Evolutionary conservation across 805 yeast species (phyloP), one percentile per base, ranked within the genome.

Genomic region (Komagataella pastoris): DNA sequence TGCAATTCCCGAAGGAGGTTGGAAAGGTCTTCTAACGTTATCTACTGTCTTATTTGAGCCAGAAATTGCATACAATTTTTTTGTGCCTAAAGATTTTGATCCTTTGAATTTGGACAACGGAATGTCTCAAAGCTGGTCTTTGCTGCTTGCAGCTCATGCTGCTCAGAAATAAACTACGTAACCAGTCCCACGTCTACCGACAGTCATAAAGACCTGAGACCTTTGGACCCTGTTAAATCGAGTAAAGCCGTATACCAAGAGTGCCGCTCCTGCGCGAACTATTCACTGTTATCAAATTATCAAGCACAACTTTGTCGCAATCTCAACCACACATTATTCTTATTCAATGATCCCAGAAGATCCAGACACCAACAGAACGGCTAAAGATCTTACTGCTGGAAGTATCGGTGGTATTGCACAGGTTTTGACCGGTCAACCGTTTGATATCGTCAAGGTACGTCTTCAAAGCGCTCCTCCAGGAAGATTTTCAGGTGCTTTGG

Each of bases 371-470:
- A 58, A 57, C 51, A 63, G 79, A 47, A 88, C 88, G 8, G 56
- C 74, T 36, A 88, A 88, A 60, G 97, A 90, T 65, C 76, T 89
- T 49, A 68, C 86, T 51, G 95, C 95, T 3, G 99, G 99, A 18
- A 91, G 97, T 17, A 75, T 84, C 58, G 98, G 98, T 53, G 99
- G 99, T 51, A 80, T 93, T 24, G 91, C 97, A 6, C 99, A 93
- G 68, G 98, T 93, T 6, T 70, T 93, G 40, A 86, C 85, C 12
- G 99, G 99, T 21, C 98, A 93, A 67, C 97, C 98, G 6, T 91
- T 91, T 61, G 98, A 90, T 65, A 87, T 96, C 7, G 87, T 93
- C 47, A 91, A 91, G 68, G 98, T 93, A 18, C 75, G 99, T 50
- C 73, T 93, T 49, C 98, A 93, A 63, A 83, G 95, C 2, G 88